A percentile compares a stretch with the other conserved stretches of the same genome.
Evolutionary conservation across 192 early-diverging fungal species (phyloP).

Genomic region (Coemansia pectinata): DNA sequence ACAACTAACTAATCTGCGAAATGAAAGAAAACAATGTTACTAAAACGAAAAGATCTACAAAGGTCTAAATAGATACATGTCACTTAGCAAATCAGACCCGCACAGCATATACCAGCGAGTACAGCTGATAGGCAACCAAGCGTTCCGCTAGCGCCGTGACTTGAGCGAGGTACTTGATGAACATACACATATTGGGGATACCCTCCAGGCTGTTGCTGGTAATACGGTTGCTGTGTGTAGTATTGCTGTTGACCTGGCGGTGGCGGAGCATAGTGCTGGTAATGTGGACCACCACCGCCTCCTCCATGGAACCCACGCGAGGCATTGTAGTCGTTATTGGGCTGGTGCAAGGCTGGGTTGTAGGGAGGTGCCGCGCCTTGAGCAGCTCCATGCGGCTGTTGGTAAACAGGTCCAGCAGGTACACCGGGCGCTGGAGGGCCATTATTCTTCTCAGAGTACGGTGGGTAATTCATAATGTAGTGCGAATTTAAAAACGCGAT

Average conservation of each 20-base stretch:
- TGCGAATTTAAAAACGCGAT: background rate
- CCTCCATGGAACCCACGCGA: background rate
- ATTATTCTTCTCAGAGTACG: background rate
- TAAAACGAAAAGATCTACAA: background rate
- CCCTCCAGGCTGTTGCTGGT: background rate
- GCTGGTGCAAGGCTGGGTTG: background rate
- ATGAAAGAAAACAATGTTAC: background rate
- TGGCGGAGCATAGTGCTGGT: background rate
- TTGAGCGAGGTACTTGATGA: background rate
- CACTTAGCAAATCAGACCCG: background rate
- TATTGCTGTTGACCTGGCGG: background rate
- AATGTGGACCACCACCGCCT: background rate
- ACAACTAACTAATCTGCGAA: background rate
- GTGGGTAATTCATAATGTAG: background rate
- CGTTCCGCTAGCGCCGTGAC: background rate
- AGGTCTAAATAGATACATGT: background rate
- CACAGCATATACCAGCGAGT: background rate
- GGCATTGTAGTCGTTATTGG: background rate
- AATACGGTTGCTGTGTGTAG: background rate
- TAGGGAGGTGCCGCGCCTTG: background rate
- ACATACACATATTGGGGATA: background rate
- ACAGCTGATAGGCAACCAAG: background rate
- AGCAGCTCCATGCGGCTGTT: background rate
- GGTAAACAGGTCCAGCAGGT: background rate
- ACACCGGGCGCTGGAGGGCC: background rate